phyloP scores from a whole-genome alignment of 78 protist genomes.

The Cavenderia fasciculata region DNA sequence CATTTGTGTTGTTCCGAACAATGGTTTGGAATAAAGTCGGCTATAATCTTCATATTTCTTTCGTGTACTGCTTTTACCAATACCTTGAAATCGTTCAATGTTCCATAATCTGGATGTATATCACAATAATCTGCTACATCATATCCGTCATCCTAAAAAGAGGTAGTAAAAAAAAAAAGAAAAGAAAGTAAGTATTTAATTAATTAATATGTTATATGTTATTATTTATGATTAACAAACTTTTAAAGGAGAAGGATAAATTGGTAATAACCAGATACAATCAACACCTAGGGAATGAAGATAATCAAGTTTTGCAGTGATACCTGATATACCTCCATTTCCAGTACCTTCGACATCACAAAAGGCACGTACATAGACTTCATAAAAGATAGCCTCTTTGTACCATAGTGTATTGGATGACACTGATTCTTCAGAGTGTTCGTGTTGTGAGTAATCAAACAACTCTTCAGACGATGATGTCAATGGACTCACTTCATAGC shows the following conservation, averaged over 20 bases:
- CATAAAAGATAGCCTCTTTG: conserved; percentile 86
- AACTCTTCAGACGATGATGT: conserved; percentile 36
- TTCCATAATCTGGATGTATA: conserved; percentile 89
- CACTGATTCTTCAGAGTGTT: conserved; percentile 49
- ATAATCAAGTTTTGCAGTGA: conserved; percentile 81
- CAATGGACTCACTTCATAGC: too few species aligned
- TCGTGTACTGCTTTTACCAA: conserved; percentile 82
- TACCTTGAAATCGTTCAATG: conserved; percentile 78
- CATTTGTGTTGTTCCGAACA: conserved; percentile 88
- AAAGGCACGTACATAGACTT: conserved; percentile 86
- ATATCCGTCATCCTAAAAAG: conserved; percentile 85
- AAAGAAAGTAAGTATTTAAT: not conserved
- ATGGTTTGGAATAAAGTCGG: conserved; percentile 88
- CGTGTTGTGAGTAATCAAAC: conserved; percentile 57
- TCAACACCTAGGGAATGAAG: conserved; percentile 82
- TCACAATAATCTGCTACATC: conserved; percentile 88
- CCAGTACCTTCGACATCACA: conserved; percentile 85
- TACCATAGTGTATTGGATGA: conserved; percentile 67
- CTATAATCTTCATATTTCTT: conserved; percentile 82
- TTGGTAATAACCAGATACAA: conserved; percentile 89
- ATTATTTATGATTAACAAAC: too few species aligned
- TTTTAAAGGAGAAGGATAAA: conserved; percentile 83
- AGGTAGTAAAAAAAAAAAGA: not conserved
- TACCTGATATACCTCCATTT: conserved; percentile 85
- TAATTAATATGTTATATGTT: not conserved